Evolutionary conservation across 2,329 filamentous ascomycete species (phyloP).

Genomic region (Cercospora zeae-maydis): DNA sequence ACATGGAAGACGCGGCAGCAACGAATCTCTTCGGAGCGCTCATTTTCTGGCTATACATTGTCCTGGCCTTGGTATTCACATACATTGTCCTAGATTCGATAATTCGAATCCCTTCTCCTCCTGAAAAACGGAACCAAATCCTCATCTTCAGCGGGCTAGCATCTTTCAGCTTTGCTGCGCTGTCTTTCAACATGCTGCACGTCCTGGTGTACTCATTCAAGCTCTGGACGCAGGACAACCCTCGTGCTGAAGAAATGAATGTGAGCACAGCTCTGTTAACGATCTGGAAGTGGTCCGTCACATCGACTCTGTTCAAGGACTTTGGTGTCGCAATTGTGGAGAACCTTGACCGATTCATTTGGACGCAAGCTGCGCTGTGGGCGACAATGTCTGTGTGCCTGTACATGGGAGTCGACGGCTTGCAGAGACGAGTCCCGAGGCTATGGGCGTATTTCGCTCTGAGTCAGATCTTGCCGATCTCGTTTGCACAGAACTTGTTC

Average conservation of each 20-base stretch:
- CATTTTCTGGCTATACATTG: slow-evolving; percentile 37
- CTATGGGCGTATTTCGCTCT: slow-evolving; percentile 37
- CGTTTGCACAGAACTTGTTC: slow-evolving; percentile 36
- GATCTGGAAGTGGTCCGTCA: slow-evolving; percentile 35
- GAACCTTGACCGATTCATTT: slow-evolving; percentile 24
- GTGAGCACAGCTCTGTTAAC: neutral
- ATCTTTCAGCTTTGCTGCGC: slow-evolving; percentile 30
- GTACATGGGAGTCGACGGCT: slow-evolving; percentile 34
- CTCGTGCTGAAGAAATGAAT: neutral
- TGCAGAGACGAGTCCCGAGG: slow-evolving; percentile 26
- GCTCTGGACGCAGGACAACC: slow-evolving; percentile 24
- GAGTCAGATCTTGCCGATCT: slow-evolving; percentile 36
- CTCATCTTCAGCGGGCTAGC: slow-evolving; percentile 27
- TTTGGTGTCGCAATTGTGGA: slow-evolving; percentile 35
- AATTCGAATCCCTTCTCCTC: slow-evolving; percentile 1
- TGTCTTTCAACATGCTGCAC: slow-evolving; percentile 37
- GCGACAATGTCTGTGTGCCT: slow-evolving; percentile 28
- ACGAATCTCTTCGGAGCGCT: slow-evolving; percentile 30
- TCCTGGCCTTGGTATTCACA: slow-evolving; percentile 31
- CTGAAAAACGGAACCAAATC: slow-evolving; percentile 7
- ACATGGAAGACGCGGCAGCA: neutral
- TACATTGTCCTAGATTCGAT: slow-evolving; percentile 23
- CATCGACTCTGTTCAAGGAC: slow-evolving; percentile 34
- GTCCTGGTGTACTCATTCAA: slow-evolving; percentile 35
- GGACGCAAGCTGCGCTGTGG: slow-evolving; percentile 28